Base-by-base conservation (phyloP, 805 yeast genomes). In the Sungouiozyma ichnusensis region DNA sequence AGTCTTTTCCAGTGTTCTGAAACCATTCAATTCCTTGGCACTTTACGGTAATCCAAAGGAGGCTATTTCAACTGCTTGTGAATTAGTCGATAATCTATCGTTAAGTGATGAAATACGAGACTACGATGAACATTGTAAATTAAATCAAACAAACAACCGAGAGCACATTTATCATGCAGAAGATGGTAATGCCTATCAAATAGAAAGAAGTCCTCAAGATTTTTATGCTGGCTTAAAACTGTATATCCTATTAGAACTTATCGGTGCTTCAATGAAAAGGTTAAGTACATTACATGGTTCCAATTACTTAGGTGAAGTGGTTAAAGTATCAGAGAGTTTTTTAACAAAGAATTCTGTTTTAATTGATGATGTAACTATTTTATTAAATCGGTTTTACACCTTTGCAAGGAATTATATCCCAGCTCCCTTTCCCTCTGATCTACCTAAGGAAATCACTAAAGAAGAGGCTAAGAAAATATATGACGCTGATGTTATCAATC, bases 1-100 rank as follows among this genome's bases (percentile, higher is more conserved):
- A 4, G 46, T 72, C 45, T 55, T 74, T 36, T 44, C 54, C 20
- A 33, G 39, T 3, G 58, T 69, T n/a, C 70, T 73, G 39, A 57
- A 69, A 44, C 59, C 70, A 35, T 85, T 84, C 57, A 81, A 77
- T 45, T 60, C 76, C 16, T 63, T 90, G 40, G 78, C 94, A 0
- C 63, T 63, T 36, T 57, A 72, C 41, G 96, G 95, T 13, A 84
- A 84, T 53, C 81, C 92, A 6, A 85, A 85, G 51, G 95, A 87
- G 60, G 60, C 86, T 41, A 73, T 87, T 32, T 61, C 88, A 40
- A 77, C 81, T 45, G 65, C 77, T 11, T 79, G 84, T 56, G 95
- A 86, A 55, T 55, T 82, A 20, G 56, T 88, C 16, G 41, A 51
- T 2, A 47, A 47, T 9, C 35, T 59, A 9, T 39, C 52, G 13